phyloP scores from a whole-genome alignment of 768 basidiomycete species.

The Podaxis rugospora region DNA sequence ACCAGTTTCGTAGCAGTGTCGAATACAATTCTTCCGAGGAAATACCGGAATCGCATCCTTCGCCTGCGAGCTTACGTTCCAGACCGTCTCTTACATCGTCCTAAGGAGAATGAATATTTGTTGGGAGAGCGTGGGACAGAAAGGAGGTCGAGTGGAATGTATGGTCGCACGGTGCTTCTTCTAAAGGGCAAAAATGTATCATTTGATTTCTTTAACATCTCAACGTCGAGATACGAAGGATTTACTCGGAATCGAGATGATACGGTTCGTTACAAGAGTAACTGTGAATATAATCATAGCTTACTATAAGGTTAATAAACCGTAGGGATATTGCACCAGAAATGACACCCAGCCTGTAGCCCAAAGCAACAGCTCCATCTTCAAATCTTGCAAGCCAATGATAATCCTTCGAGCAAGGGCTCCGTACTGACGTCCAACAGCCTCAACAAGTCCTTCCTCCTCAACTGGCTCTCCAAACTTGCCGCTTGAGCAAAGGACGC shows the following conservation, averaged over 20 bases:
- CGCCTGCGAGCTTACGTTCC: neutral
- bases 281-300: no score
- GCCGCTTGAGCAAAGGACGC: slow-evolving; percentile 2
- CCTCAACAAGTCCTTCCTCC: slow-evolving; percentile 4
- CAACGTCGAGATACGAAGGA: neutral
- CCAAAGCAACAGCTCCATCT: neutral
- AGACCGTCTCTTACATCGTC: neutral
- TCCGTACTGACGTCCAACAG: slow-evolving; percentile 5
- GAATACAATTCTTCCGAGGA: neutral
- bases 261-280: no score
- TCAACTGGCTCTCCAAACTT: slow-evolving; percentile 2
- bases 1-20: neutral
- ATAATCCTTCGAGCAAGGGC: neutral
- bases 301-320: no score
- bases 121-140: neutral
- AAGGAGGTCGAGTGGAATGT: neutral
- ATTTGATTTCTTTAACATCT: neutral
- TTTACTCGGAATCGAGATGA: no score
- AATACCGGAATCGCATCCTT: neutral
- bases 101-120: neutral
- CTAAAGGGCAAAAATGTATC: neutral
- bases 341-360: no score
- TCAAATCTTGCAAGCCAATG: neutral
- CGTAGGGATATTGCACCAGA: no score
- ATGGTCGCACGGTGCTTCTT: neutral